Evolutionary conservation across 176 grass and related monocot genomes (phyloP).

Genomic region (maize (Zea mays)): DNA sequence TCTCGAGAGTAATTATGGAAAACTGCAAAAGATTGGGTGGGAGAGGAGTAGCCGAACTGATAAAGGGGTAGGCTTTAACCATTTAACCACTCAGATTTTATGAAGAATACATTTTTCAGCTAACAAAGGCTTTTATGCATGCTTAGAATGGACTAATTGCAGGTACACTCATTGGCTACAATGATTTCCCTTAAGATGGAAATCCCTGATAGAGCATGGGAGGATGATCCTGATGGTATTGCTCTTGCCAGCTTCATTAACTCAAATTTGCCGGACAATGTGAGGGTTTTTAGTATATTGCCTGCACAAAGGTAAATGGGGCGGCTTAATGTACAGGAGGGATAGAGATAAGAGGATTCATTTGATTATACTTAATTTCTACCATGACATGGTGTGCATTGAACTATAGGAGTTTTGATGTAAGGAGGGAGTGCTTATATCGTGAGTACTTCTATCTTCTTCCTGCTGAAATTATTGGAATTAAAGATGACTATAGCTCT

Average conservation of each 20-base stretch:
- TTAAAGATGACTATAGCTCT: conserved; percentile 54
- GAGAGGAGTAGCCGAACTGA: conserved; percentile 93
- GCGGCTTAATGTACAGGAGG: not conserved
- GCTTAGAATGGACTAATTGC: conserved; percentile 54
- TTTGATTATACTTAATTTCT: conserved; percentile 15
- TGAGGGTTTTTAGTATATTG: conserved; percentile 87
- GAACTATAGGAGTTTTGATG: conserved; percentile 74
- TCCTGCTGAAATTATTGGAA: conserved; percentile 92
- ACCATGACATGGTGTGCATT: conserved; percentile 17
- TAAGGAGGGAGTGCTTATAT: conserved; percentile 81
- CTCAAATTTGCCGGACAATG: conserved; percentile 78
- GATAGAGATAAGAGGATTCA: not conserved
- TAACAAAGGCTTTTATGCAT: conserved; percentile 50
- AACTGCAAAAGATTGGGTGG: conserved; percentile 81
- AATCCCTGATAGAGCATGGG: conserved; percentile 82
- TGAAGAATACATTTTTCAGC: conserved; percentile 12
- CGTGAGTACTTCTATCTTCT: conserved; percentile 83
- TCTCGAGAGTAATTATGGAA: conserved; percentile 78
- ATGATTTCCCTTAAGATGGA: conserved; percentile 98
- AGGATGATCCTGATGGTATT: conserved; percentile 68
- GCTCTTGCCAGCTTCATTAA: conserved; percentile 78
- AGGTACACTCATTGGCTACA: conserved; percentile 91
- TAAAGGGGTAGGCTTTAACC: conserved; percentile 68
- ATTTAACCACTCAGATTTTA: conserved; percentile 19
- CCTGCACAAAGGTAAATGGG: conserved; percentile 68